These are phyloP conservation scores for Cutaneotrichosporon cavernicola DNA, from an alignment of 1,284 basidiomycete species.

Conservation along the genomic window DNA sequence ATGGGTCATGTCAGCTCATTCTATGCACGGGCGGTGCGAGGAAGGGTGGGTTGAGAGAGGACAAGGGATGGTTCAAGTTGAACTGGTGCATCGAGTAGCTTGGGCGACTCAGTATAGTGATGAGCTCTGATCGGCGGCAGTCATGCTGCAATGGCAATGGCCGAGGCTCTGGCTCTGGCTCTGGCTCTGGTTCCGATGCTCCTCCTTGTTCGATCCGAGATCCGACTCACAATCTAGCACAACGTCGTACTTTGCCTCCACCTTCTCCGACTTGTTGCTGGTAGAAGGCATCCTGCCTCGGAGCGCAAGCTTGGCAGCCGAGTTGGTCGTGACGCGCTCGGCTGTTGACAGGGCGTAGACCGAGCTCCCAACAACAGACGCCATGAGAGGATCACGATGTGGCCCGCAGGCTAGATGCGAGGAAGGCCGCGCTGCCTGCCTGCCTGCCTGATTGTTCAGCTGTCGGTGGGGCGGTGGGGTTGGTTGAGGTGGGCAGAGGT, in stretches of 20 bases:
- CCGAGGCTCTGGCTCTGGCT: slow-evolving; percentile 4
- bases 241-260: slow-evolving; percentile 40
- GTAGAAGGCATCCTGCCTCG: slow-evolving; percentile 16
- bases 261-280: slow-evolving; percentile 12
- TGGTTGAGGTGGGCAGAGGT: no score
- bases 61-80: background rate
- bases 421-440: background rate
- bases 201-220: background rate
- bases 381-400: slow-evolving; percentile 1
- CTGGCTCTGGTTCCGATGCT: background rate
- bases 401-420: background rate
- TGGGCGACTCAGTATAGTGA: background rate
- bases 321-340: slow-evolving; percentile 10
- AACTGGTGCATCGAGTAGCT: background rate
- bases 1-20: slow-evolving; percentile 3
- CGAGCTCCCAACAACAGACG: slow-evolving; percentile 4
- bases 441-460: background rate
- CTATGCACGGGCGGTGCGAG: background rate
- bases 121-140: background rate
- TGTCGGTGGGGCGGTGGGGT: background rate
- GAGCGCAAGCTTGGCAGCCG: slow-evolving; percentile 7
- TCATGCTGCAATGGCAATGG: background rate
- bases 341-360: slow-evolving; percentile 7
- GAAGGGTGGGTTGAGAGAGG: background rate
- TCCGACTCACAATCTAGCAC: slow-evolving; percentile 41